phyloP scores from a whole-genome alignment of 169 alveolate genomes.

The Perkinsus olseni region DNA sequence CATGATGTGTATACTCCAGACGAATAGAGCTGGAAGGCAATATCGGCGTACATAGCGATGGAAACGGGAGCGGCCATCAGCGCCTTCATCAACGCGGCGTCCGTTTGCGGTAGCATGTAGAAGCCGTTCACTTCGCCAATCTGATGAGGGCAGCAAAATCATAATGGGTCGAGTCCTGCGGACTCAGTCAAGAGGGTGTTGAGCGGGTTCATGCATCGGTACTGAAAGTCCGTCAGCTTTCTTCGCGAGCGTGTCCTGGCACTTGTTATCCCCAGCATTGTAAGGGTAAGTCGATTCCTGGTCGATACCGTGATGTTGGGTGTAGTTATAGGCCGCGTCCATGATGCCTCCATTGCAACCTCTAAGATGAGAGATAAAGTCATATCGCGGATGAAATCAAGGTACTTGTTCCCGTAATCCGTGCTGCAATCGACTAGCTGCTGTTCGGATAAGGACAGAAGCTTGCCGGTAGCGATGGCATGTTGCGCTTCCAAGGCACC shows the following conservation, averaged over 20 bases:
- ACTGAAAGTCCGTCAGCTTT: neutral
- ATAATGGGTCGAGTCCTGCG: neutral
- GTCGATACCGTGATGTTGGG: slow-evolving; percentile 37
- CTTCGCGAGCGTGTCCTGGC: neutral
- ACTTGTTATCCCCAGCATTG: neutral
- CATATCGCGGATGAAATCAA: neutral
- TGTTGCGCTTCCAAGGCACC: neutral
- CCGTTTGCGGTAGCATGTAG: neutral
- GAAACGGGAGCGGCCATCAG: neutral
- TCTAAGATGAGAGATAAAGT: neutral
- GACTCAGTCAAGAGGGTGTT: neutral
- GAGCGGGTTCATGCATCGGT: neutral
- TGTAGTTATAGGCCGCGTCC: slow-evolving; percentile 43
- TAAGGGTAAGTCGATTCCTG: slow-evolving; percentile 34
- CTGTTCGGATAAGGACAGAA: neutral
- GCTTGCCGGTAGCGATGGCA: neutral
- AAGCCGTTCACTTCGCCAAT: neutral
- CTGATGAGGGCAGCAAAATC: neutral
- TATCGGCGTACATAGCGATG: neutral
- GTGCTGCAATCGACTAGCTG: neutral
- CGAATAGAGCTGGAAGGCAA: neutral
- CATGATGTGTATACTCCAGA: neutral
- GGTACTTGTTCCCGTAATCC: neutral
- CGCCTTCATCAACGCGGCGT: neutral
- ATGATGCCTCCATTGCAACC: slow-evolving; percentile 69